Base-by-base conservation (phyloP, 768 basidiomycete species). In the Exidia glandulosa region DNA sequence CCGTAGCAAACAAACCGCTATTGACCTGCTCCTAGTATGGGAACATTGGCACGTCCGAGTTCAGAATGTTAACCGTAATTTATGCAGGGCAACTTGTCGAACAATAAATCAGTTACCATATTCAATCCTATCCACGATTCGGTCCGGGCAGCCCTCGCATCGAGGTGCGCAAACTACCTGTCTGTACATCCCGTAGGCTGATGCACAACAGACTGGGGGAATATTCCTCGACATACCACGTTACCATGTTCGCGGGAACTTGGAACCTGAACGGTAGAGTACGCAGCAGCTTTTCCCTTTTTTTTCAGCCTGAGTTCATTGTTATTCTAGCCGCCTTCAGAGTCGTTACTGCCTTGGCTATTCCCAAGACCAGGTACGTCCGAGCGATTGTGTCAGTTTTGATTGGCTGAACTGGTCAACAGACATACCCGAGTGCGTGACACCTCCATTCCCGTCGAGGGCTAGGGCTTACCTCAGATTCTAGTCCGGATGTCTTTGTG, bases 231-330 rank as follows among this genome's bases (percentile, higher is more conserved):
- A 81, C 82, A 6, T 83, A 81, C 59, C 71, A 78, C n/a, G 84
- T 86, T 59, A 81, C 79, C 2, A 78, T 97, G 37, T 94, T 94
- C 67, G 78, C 81, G 33, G 95, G 96, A 2, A 96, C 94, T 2
- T 99, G 93, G 92, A 98, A 99, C 72, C 72, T 99, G 61, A 96
- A 95, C 67, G 96, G 94, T 54, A 78, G 83, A 72, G 93, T 93
- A 67, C 62, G 79, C 57, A 34, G 12, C 1, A 37, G 2, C 9
- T 57, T 70, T 9, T 45, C 54, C 57, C 23, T 19, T 33, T n/a
- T 56, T 36, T 23, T 30, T 19, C 36, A 32, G 47, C 59, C 36
- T 61, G 62, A 63, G 61, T 57, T 33, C 23, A 29, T 25, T 59
- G 34, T n/a, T n/a, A n/a, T n/a, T n/a, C n/a, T 67, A 91, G 84